A percentile compares a stretch with the other conserved stretches of the same genome.
Conservation (phyloP, 805 yeast genomes). For the Debaryomyces castellii region DNA sequence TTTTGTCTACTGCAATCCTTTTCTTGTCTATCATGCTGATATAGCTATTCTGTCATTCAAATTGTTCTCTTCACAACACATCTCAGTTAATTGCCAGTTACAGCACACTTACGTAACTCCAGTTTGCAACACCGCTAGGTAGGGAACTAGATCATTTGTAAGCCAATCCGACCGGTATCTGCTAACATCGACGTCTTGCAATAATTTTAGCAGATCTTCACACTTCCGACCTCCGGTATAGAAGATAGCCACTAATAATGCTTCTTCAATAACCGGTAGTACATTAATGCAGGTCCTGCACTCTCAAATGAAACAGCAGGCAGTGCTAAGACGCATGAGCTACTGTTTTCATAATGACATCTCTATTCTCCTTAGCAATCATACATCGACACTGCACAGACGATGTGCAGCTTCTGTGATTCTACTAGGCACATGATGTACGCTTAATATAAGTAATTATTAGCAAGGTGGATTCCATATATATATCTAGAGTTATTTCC, state of each 20-base stretch:
- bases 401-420: not conserved
- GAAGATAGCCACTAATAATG: not conserved
- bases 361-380: not conserved
- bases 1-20: not conserved
- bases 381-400: not conserved
- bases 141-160: not conserved
- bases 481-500: not conserved
- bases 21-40: not conserved
- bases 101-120: too few species aligned
- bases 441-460: conserved; percentile 1
- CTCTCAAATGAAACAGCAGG: not conserved
- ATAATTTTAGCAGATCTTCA: too few species aligned
- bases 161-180: too few species aligned
- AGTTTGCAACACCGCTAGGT: not conserved
- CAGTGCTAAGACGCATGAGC: not conserved
- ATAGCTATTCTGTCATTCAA: not conserved
- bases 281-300: not conserved
- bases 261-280: not conserved
- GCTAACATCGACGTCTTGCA: too few species aligned
- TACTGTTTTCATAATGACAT: not conserved
- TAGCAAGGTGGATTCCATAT: not conserved
- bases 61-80: not conserved
- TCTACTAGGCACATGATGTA: conserved; percentile 1
- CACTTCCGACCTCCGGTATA: not conserved
- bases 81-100: too few species aligned